A percentile compares a stretch with the other conserved stretches of the same genome.
These are phyloP conservation scores for Xylaria polymorpha DNA, from an alignment of 2,329 filamentous ascomycete species.

Conservation along the genomic window DNA sequence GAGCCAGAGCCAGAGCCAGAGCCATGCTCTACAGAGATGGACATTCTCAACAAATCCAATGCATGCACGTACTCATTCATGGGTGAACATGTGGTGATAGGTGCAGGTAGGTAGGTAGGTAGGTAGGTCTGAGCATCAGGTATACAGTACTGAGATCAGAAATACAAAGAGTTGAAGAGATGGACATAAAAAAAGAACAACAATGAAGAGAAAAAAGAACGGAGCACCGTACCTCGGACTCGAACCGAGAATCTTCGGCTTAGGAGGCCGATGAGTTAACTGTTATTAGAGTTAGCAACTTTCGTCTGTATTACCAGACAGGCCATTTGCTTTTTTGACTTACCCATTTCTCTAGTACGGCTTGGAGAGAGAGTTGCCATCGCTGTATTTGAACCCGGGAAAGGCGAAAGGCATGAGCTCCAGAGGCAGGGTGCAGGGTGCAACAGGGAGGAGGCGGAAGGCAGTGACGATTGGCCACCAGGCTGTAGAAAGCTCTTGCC, in stretches of 20 bases:
- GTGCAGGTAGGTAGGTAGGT: no score
- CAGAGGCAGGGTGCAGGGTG: neutral
- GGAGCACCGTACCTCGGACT: constrained; percentile 38
- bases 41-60: no score
- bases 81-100: no score
- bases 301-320: neutral
- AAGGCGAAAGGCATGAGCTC: neutral
- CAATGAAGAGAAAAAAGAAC: constrained; percentile 28
- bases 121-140: no score
- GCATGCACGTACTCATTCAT: neutral
- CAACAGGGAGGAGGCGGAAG: neutral
- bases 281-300: constrained; percentile 30
- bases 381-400: constrained; percentile 5
- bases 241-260: constrained; percentile 44
- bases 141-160: no score
- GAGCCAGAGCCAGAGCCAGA: no score
- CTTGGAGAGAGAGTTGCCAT: constrained; percentile 5
- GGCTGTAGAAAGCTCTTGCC: no score
- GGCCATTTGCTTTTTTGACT: constrained; percentile 14
- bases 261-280: constrained; percentile 43
- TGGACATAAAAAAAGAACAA: neutral
- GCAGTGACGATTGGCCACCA: neutral
- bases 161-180: neutral
- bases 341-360: constrained; percentile 43
- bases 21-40: no score